Evolutionary conservation across 495 filamentous ascomycete genomes (phyloP), one percentile per base, ranked within the genome.

Genomic region (Daldinia vernicosa): DNA sequence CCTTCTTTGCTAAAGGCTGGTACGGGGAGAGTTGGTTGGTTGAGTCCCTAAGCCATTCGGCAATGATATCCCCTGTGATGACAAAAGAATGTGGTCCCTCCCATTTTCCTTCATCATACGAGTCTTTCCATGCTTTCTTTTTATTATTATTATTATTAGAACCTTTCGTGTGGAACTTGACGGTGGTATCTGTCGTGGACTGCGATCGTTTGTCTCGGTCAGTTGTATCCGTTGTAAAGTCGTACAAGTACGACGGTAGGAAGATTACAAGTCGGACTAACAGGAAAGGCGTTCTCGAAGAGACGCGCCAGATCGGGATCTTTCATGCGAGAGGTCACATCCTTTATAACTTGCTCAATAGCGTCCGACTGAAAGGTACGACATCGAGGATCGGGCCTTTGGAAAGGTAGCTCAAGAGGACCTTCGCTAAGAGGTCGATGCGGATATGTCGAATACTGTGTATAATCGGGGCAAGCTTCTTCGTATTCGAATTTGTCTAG

Each of bases 41-140:
- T 45, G 94, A 97, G 80, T 99, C 95, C 55, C 95, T 90, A 47
- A 99, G 82, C 95, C 95, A 99, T 80, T 98, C 95, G 6, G 95
- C 95, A 74, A 98, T 91, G 77, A 99, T 99, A 75, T 99, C 95
- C 26, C 75, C 75, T 0, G 95, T 99, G 52, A 99, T 96, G 67
- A 99, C 91, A 79, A 99, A 99, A 37, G 89, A 93, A 77, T 98
- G 95, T 1, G 90, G 80, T 0, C 93, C 94, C 63, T 90, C 85
- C 94, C 94, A 97, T 65, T 87, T 83, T 3, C 86, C 84, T 28
- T 82, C 81, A 24, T 88, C 87, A 6, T 71, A 75, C 52, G 61
- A 30, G 50, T 69, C 74, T 60, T 72, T 69, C 45, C 75, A 76
- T 15, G 69, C 52, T 32, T 78, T 78, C 35, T 82, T 79, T 19